phyloP scores from a whole-genome alignment of 2,329 filamentous ascomycete species.

The Alternaria triticina region DNA sequence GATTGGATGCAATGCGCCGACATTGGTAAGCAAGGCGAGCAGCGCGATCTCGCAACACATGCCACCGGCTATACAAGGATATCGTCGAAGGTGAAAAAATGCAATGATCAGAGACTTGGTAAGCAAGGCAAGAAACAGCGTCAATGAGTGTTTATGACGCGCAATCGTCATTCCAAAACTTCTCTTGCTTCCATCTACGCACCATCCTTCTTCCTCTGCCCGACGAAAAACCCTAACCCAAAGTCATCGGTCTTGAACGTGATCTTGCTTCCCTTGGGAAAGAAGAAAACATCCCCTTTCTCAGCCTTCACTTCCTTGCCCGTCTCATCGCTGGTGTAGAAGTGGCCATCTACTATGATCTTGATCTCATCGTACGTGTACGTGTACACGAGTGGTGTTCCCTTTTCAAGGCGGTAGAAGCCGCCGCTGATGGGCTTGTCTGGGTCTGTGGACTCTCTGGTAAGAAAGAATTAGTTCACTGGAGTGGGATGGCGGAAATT shows the following conservation, averaged over 20 bases:
- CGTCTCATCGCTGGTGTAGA: constrained; percentile 68
- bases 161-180: background rate
- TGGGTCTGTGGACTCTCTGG: constrained; percentile 61
- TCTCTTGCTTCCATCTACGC: background rate
- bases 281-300: constrained; percentile 72
- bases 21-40: background rate
- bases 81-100: background rate
- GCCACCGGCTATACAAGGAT: background rate
- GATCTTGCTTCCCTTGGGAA: constrained; percentile 70
- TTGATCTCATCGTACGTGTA: constrained; percentile 78
- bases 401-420: constrained; percentile 72
- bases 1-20: background rate
- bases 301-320: constrained; percentile 65
- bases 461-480: background rate
- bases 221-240: constrained; percentile 65
- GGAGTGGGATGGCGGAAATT: background rate
- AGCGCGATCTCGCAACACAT: background rate
- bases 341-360: constrained; percentile 72
- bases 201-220: constrained; percentile 46
- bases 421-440: constrained; percentile 68
- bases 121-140: background rate
- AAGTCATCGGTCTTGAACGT: constrained; percentile 69
- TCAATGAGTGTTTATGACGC: background rate
- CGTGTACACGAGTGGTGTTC: constrained; percentile 70
- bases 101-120: background rate